Base-by-base conservation (phyloP, 75 land plant genomes). In the Isoetes taiwanensis region DNA sequence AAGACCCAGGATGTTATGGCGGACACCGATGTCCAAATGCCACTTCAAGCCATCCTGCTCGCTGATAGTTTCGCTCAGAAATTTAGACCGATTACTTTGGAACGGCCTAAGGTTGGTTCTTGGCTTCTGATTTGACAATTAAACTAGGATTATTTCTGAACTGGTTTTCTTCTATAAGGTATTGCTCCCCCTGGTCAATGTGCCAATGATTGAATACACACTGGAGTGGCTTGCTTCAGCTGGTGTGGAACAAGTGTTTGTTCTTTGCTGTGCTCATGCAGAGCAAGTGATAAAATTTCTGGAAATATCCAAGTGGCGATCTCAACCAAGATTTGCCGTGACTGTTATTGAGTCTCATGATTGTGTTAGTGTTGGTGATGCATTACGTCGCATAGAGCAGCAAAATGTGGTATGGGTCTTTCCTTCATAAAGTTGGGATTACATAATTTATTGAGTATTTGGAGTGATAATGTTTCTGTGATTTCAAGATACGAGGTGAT, bases 61-160 rank as follows among this genome's bases (percentile, higher is more conserved):
- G 96, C 96, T 48, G 96, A 90, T 57, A 78, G 80, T 58, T 90
- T 90, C 69, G 66, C 86, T 33, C 79, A 72, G 68, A 76, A 74
- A 59, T 90, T 90, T 61, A 80, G 96, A 16, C 96, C 96, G 37
- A 90, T 90, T 58, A 86, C 96, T n/a, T 78, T 85, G 58, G 96
- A 90, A 70, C 91, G 85, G 46, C 96, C 96, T 59, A 90, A 90
- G 64, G 96, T 85, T 41, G 2, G 35, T n/a, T 28, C 28, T 59
- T 43, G 26, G n/a, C 32, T 25, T 1, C 9, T 14, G 14, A 17
- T 52, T 21, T n/a, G 14, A 16, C n/a, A 52, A 19, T 17, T 8
- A 28, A 3, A 21, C 20, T 24, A n/a, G 16, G 20, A 52, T 52
- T 8, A n/a, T 24, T 8, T 28, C 23, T 26, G 27, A 41, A 12